A percentile compares a stretch with the other conserved stretches of the same genome.
These are phyloP conservation scores for Aspergillus sp. DNA, from an alignment of 2,329 filamentous ascomycete genomes.

Conservation along the genomic window DNA sequence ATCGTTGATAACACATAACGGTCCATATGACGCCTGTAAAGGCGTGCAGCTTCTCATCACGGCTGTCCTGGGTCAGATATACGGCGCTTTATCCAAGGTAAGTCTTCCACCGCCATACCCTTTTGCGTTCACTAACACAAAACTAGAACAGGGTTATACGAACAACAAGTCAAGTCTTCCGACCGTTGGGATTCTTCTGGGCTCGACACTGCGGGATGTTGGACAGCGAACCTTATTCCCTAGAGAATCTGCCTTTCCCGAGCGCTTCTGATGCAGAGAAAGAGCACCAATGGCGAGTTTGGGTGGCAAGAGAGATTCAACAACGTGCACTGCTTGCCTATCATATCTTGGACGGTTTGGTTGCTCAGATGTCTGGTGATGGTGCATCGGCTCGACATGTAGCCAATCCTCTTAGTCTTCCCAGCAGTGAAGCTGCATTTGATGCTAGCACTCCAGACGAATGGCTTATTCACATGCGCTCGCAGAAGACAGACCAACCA, in stretches of 20 bases:
- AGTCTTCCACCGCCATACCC: neutral
- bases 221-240: constrained; percentile 29
- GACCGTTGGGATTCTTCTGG: constrained; percentile 42
- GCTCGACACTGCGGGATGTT: constrained; percentile 43
- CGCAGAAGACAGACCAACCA: constrained; percentile 23
- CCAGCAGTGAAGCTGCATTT: constrained; percentile 38
- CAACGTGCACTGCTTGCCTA: constrained; percentile 41
- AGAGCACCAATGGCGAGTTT: constrained; percentile 37
- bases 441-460: constrained; percentile 37
- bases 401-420: constrained; percentile 36
- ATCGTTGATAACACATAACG: constrained; percentile 38
- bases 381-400: constrained; percentile 39
- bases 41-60: constrained; percentile 42
- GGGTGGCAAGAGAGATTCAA: constrained; percentile 42
- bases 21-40: constrained; percentile 39
- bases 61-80: constrained; percentile 40
- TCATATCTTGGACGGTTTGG: constrained; percentile 41
- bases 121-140: neutral
- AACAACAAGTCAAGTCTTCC: constrained; percentile 42
- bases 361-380: constrained; percentile 41
- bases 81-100: constrained; percentile 39
- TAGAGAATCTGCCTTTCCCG: constrained; percentile 28
- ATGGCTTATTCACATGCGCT: constrained; percentile 35
- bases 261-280: constrained; percentile 31
- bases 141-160: constrained; percentile 36